Conservation (phyloP, 495 filamentous ascomycete genomes). For the Podospora didyma region DNA sequence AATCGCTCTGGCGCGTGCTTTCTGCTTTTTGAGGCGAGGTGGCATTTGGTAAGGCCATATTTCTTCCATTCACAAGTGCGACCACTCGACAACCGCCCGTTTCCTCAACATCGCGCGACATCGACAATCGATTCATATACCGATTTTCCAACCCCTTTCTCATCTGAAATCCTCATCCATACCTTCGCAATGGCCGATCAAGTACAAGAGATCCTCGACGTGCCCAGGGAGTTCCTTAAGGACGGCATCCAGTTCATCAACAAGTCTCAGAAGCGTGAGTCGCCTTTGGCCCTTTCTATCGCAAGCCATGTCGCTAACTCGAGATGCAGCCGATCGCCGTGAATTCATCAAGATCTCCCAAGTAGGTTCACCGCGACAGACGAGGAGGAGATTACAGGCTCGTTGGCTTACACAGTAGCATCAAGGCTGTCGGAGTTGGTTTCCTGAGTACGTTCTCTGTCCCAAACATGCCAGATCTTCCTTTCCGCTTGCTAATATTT, state of each 20-base stretch:
- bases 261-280: slow-evolving; percentile 78
- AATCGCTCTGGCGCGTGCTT: background rate
- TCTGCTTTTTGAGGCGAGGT: slow-evolving; percentile 15
- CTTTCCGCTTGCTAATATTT: background rate
- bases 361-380: background rate
- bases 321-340: slow-evolving; percentile 58
- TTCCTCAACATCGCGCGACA: background rate
- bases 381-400: background rate
- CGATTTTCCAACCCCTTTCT: background rate
- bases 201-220: slow-evolving; percentile 72
- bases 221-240: slow-evolving; percentile 76
- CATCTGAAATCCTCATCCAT: background rate
- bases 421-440: slow-evolving; percentile 71
- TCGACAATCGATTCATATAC: background rate
- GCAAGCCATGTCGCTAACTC: background rate
- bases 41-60: slow-evolving; percentile 17
- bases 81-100: background rate
- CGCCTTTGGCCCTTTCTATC: background rate
- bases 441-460: slow-evolving; percentile 25
- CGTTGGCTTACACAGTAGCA: background rate
- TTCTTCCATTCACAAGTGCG: slow-evolving; percentile 7
- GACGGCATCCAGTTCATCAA: slow-evolving; percentile 81
- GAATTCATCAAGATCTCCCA: slow-evolving; percentile 95
- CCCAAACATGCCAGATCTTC: background rate
- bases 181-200: slow-evolving; percentile 65